Base-by-base conservation (phyloP, 345 rosid species). In the Chamaenerion angustifolium region DNA sequence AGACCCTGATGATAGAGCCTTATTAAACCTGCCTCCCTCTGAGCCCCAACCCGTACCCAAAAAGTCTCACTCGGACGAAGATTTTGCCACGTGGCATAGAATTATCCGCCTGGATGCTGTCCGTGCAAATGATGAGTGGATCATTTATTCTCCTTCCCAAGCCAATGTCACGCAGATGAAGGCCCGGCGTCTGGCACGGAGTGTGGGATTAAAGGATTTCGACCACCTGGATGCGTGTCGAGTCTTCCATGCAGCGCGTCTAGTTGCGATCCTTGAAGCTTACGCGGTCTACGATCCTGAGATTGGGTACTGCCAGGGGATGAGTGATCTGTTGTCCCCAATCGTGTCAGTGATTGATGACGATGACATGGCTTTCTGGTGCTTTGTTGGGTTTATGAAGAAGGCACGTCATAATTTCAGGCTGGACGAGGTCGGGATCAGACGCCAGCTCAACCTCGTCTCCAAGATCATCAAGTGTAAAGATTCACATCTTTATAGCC, bases 301-400 rank as follows among this genome's bases (percentile, higher is more conserved):
- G 55, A 82, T 76, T 23, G 90, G 90, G 48, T 82, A 82, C 64
- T 90, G 98, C 66, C 98, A 90, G 66, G 98, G 98, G 57, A 90
- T 90, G 98, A 90, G 95, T 8, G 98, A 90, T 66, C 65, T 90
- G 48, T 83, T 90, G 42, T 81, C 94, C 48, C 98, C 98, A 5
- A 55, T 90, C 21, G 59, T 83, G 43, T 68, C 84, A 3, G 92
- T 86, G 64, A 55, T 86, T 13, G 88, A 77, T 62, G 86, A 86
- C 11, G 92, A 86, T 46, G 61, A 58, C 50, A 80, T 79, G 59
- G 95, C 98, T 40, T 90, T 90, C 74, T 83, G 92, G 94, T 90
- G 94, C 61, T 86, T 86, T 55, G 95, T 65, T 3, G 83, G 94
- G 49, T 90, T 90, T 73, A 90, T 90, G 98, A 83, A 77, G 58